Evolutionary conservation across 495 filamentous ascomycete species (phyloP).

Genomic region (Annulohypoxylon bovei): DNA sequence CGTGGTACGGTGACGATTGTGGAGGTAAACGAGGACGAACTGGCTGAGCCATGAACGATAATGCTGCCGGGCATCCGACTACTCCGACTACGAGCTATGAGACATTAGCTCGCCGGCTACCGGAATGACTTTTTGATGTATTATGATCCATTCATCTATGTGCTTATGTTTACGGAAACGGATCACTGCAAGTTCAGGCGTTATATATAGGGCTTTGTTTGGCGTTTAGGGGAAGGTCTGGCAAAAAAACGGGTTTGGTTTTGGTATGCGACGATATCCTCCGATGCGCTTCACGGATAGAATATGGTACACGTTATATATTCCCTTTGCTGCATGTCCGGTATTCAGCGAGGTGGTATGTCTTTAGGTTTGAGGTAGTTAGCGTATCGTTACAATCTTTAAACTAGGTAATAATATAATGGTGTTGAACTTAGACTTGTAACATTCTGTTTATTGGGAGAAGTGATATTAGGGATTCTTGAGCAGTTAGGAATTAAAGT

Average conservation of each 20-base stretch:
- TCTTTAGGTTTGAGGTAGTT: slow-evolving; percentile 10
- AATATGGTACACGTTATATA: slow-evolving; percentile 8
- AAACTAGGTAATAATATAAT: slow-evolving; percentile 36
- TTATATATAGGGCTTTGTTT: slow-evolving; percentile 11
- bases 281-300: slow-evolving; percentile 10
- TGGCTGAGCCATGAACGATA: neutral
- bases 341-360: slow-evolving; percentile 22
- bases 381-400: slow-evolving; percentile 16
- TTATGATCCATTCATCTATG: slow-evolving; percentile 9
- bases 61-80: neutral
- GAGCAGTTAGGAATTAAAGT: no score
- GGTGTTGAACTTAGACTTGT: neutral
- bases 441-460: no score
- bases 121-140: slow-evolving; percentile 6
- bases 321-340: slow-evolving; percentile 7
- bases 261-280: slow-evolving; percentile 34
- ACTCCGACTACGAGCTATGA: neutral
- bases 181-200: slow-evolving; percentile 5
- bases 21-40: slow-evolving; percentile 8
- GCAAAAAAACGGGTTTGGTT: slow-evolving; percentile 21
- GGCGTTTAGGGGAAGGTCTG: slow-evolving; percentile 17
- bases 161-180: neutral
- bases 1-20: neutral
- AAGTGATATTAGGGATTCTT: neutral
- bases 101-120: neutral